Evolutionary conservation across 305 asterid species (phyloP).

Genomic region (Stenogyne calaminthoides): DNA sequence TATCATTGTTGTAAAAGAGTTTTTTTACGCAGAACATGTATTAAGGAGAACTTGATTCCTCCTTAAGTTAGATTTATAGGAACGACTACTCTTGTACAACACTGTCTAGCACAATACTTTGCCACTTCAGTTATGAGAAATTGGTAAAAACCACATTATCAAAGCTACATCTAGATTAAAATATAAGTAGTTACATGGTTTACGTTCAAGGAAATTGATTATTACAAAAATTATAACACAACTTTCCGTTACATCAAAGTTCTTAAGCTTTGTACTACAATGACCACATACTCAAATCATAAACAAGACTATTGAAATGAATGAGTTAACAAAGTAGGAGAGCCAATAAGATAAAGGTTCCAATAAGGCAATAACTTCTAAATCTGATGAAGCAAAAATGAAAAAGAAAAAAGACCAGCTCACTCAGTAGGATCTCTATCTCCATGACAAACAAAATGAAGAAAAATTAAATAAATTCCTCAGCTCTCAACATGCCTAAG

Average conservation of each 20-base stretch:
- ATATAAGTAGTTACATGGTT: background rate
- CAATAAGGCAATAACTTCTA: background rate
- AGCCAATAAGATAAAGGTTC: background rate
- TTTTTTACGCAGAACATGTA: no score
- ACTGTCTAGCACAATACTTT: no score
- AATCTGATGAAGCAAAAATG: slow-evolving; percentile 21
- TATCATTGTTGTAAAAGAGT: no score
- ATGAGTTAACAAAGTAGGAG: background rate
- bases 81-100: no score
- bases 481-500: slow-evolving; percentile 29
- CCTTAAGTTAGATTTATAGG: no score
- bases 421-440: slow-evolving; percentile 34
- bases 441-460: slow-evolving; percentile 32
- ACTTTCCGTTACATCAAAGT: slow-evolving; percentile 19
- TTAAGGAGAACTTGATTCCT: no score
- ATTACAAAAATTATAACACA: slow-evolving; percentile 6
- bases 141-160: no score
- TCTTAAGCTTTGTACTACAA: slow-evolving; percentile 18
- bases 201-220: background rate
- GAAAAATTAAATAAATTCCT: slow-evolving; percentile 32
- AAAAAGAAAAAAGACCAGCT: slow-evolving; percentile 22
- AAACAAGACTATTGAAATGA: slow-evolving; percentile 12
- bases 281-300: slow-evolving; percentile 26
- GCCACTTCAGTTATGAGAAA: no score
- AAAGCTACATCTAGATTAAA: no score